Conservation (phyloP, 768 basidiomycete species). For the Chalciporus sphaerocephalus region DNA sequence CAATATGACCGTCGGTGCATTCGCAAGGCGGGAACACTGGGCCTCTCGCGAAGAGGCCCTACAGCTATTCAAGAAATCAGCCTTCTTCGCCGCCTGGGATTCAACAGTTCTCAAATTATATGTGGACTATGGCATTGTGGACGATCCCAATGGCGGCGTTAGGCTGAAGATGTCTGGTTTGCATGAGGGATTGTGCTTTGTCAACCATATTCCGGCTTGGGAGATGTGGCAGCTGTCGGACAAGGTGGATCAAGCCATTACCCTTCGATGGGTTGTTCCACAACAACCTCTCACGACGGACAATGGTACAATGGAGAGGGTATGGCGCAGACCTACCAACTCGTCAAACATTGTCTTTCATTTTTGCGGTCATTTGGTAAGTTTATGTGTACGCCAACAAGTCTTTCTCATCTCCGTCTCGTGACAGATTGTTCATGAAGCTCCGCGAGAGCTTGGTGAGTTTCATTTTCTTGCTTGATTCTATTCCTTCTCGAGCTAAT, state of each 20-base stretch:
- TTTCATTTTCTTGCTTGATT: background rate
- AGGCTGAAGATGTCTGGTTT: slow-evolving; percentile 62
- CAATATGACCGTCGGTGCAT: slow-evolving; percentile 38
- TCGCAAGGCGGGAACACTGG: slow-evolving; percentile 63
- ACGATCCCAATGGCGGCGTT: slow-evolving; percentile 36
- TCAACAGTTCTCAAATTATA: slow-evolving; percentile 56
- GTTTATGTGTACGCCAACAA: slow-evolving; percentile 4
- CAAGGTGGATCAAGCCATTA: slow-evolving; percentile 23
- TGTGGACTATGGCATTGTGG: slow-evolving; percentile 50
- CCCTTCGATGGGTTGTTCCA: slow-evolving; percentile 30
- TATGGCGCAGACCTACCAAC: slow-evolving; percentile 30
- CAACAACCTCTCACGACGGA: slow-evolving; percentile 7
- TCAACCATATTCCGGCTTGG: slow-evolving; percentile 33
- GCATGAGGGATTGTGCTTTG: slow-evolving; percentile 62
- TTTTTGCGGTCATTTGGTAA: slow-evolving; percentile 28
- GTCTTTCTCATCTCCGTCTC: background rate
- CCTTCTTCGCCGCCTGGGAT: slow-evolving; percentile 74
- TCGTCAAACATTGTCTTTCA: slow-evolving; percentile 28
- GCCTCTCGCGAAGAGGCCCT: slow-evolving; percentile 58
- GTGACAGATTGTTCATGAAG: slow-evolving; percentile 26
- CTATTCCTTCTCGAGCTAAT: background rate
- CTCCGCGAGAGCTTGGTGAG: slow-evolving; percentile 29
- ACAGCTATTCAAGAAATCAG: slow-evolving; percentile 41
- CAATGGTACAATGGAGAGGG: slow-evolving; percentile 14
- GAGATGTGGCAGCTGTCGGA: slow-evolving; percentile 30